phyloP scores from a whole-genome alignment of 345 rosid genomes.

The Toxicodendron radicans region DNA sequence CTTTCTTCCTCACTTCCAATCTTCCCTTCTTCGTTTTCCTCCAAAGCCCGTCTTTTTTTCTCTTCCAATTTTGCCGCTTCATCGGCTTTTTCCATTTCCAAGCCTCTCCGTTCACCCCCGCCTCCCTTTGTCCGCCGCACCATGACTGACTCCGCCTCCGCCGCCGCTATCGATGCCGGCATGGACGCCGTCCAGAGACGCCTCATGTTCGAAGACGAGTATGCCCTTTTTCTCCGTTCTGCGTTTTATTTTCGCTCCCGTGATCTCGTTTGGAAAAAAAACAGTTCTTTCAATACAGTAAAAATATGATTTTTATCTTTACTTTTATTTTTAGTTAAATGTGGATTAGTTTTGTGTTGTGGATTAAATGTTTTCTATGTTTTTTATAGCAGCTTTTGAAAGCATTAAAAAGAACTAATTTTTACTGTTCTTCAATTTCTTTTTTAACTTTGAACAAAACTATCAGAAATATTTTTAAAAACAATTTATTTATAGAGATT shows the following conservation, averaged over 20 bases:
- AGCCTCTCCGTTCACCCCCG: conserved; percentile 17
- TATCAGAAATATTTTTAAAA: too few relatives aligned
- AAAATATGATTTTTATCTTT: too few relatives aligned
- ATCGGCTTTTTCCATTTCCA: conserved; percentile 5
- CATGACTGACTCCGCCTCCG: conserved; percentile 47
- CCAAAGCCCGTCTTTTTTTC: conserved; percentile 16
- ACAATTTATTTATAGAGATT: too few relatives aligned
- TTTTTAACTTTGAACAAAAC: too few relatives aligned
- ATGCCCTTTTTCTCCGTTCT: conserved; percentile 13
- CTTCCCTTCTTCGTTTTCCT: conserved; percentile 14
- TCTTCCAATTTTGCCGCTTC: conserved; percentile 16
- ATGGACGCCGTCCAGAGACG: conserved; percentile 99
- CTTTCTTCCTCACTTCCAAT: conserved; percentile 22
- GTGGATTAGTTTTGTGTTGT: too few relatives aligned
- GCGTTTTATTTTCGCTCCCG: not conserved
- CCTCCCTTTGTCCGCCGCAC: conserved; percentile 23
- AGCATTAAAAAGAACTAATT: too few relatives aligned
- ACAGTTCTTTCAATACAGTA: too few relatives aligned
- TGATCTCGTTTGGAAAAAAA: too few relatives aligned
- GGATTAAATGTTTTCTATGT: too few relatives aligned
- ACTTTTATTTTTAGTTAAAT: too few relatives aligned
- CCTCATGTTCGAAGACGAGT: conserved; percentile 98
- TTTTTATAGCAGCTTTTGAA: too few relatives aligned
- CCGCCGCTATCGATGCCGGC: conserved; percentile 48
- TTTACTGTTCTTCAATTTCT: too few relatives aligned